Evolutionary conservation across 2,329 filamentous ascomycete species (phyloP).

Genomic region (Endoconidiophora laricicola): DNA sequence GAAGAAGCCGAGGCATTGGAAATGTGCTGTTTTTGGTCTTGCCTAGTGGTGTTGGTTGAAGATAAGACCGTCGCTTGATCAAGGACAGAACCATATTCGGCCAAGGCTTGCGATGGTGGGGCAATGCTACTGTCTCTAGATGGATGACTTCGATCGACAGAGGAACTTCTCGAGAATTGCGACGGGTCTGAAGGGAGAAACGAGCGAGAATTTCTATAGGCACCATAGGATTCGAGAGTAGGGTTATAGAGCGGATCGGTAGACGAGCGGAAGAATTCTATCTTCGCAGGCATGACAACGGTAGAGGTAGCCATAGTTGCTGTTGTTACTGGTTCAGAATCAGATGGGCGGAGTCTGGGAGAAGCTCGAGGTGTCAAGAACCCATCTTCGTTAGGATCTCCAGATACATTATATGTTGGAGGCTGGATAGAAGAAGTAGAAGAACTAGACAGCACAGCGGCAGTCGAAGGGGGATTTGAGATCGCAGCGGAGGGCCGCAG

Average conservation of each 20-base stretch:
- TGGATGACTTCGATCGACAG: slow-evolving; percentile 2
- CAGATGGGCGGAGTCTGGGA: slow-evolving; percentile 2
- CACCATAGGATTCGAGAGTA: slow-evolving; percentile 15
- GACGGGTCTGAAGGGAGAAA: not conserved
- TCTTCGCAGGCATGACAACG: slow-evolving; percentile 3
- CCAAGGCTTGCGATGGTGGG: not conserved
- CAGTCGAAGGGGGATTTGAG: not conserved
- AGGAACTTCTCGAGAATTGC: slow-evolving; percentile 2
- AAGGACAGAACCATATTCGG: slow-evolving; percentile 4
- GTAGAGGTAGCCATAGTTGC: slow-evolving; percentile 12
- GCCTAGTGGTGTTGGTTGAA: not conserved
- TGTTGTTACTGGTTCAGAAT: slow-evolving; percentile 5
- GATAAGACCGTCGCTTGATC: not conserved
- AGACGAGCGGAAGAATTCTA: slow-evolving; percentile 23
- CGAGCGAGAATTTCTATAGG: slow-evolving; percentile 5
- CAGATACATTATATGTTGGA: slow-evolving; percentile 6
- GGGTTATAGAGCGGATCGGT: slow-evolving; percentile 24
- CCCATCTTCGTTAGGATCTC: slow-evolving; percentile 9
- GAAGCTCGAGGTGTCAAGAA: slow-evolving; percentile 10
- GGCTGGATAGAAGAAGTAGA: slow-evolving; percentile 1
- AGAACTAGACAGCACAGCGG: not conserved
- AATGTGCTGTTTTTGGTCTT: not conserved
- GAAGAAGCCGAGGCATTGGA: not conserved
- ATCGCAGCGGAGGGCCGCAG: slow-evolving; percentile 2
- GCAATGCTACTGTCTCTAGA: slow-evolving; percentile 10